Evolutionary conservation across 352 stramenopile genomes (phyloP).

Genomic region (Plasmopara muralis): DNA sequence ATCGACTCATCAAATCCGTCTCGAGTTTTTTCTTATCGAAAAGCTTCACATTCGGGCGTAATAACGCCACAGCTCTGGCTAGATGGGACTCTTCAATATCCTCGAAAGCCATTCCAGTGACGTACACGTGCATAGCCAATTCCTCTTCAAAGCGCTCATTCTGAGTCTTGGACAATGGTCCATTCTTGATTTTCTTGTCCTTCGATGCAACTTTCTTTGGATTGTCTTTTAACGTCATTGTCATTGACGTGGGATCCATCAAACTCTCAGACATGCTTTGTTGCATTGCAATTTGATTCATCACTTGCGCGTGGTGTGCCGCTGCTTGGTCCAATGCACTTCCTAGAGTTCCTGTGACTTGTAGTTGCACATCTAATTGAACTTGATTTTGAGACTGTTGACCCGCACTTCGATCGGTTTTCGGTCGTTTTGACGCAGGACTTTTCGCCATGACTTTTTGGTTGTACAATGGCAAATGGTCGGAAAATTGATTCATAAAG

Average conservation of each 20-base stretch:
- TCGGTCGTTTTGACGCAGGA: slow-evolving; percentile 57
- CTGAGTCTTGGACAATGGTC: slow-evolving; percentile 54
- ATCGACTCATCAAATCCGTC: slow-evolving; percentile 50
- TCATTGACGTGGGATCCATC: slow-evolving; percentile 52
- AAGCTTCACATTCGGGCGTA: slow-evolving; percentile 50
- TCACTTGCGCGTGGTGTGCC: slow-evolving; percentile 53
- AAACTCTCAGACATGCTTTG: slow-evolving; percentile 60
- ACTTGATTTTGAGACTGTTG: slow-evolving; percentile 6
- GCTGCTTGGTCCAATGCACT: slow-evolving; percentile 41
- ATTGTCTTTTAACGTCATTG: slow-evolving; percentile 46
- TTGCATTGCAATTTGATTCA: slow-evolving; percentile 75
- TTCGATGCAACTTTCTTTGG: slow-evolving; percentile 27
- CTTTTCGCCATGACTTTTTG: slow-evolving; percentile 72
- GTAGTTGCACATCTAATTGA: slow-evolving; percentile 8
- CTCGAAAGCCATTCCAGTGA: slow-evolving; percentile 75
- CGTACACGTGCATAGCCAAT: slow-evolving; percentile 75
- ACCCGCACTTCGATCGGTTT: slow-evolving; percentile 23
- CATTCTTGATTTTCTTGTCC: slow-evolving; percentile 32
- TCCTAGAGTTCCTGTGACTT: slow-evolving; percentile 19
- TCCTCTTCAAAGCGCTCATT: slow-evolving; percentile 69
- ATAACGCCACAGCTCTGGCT: slow-evolving; percentile 50
- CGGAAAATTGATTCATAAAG: slow-evolving; percentile 74
- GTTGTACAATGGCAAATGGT: slow-evolving; percentile 77
- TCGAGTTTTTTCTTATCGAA: slow-evolving; percentile 70
- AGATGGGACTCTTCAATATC: slow-evolving; percentile 66